phyloP scores from a whole-genome alignment of 2,329 filamentous ascomycete genomes.

The Trichoderma sp. region DNA sequence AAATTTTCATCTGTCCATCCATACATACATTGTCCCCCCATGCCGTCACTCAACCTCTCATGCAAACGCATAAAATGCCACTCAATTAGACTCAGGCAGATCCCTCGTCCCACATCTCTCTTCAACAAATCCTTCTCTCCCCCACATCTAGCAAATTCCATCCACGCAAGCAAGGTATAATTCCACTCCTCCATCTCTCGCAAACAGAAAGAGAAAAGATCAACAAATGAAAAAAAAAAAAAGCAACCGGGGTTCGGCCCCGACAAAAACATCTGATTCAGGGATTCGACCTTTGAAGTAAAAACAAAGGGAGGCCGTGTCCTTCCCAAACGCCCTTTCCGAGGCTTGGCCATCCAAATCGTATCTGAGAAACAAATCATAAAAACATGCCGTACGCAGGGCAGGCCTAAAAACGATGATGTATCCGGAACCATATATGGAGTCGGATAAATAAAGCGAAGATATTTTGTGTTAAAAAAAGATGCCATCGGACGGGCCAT shows the following conservation, averaged over 20 bases:
- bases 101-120: neutral
- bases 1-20: neutral
- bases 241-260: neutral
- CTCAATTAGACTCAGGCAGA: neutral
- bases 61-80: neutral
- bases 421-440: neutral
- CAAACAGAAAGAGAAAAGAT: conserved; percentile 13
- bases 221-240: neutral
- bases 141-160: neutral
- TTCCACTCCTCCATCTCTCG: neutral
- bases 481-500: neutral
- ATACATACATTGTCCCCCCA: neutral
- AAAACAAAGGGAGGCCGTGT: neutral
- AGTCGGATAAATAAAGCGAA: neutral
- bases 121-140: neutral
- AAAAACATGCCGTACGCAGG: neutral
- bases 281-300: neutral
- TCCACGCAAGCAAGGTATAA: neutral
- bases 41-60: neutral
- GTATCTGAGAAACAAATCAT: neutral
- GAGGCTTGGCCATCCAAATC: conserved; percentile 21
- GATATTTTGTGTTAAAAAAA: neutral
- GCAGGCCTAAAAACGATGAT: neutral
- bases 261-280: neutral
- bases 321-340: conserved; percentile 24